phyloP scores from a whole-genome alignment of 2,329 filamentous ascomycete species.

The Aspergillus ruber region DNA sequence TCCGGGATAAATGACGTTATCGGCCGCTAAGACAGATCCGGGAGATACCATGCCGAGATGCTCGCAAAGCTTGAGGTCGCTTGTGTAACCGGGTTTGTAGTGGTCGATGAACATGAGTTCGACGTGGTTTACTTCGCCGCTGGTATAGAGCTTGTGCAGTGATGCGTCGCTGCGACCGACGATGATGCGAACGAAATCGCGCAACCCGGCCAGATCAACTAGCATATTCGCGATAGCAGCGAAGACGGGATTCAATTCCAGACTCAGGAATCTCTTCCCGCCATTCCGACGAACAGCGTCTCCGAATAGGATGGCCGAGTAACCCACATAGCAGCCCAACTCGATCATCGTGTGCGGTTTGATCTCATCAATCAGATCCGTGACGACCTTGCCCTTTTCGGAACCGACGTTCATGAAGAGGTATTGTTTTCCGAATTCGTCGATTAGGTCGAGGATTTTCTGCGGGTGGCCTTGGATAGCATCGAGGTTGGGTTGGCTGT shows the following conservation, averaged over 20 bases:
- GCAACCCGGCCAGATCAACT: slow-evolving; percentile 68
- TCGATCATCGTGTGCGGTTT: slow-evolving; percentile 69
- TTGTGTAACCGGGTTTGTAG: slow-evolving; percentile 68
- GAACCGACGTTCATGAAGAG: slow-evolving; percentile 77
- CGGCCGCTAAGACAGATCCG: slow-evolving; percentile 43
- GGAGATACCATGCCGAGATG: slow-evolving; percentile 57
- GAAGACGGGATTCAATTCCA: slow-evolving; percentile 70
- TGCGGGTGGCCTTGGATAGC: slow-evolving; percentile 58
- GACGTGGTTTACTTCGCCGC: slow-evolving; percentile 52
- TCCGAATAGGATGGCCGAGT: slow-evolving; percentile 72
- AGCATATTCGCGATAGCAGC: slow-evolving; percentile 62
- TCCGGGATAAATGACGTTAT: slow-evolving; percentile 41
- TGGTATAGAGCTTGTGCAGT: slow-evolving; percentile 52
- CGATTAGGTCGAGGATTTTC: slow-evolving; percentile 61
- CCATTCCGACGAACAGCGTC: slow-evolving; percentile 58
- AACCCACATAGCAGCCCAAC: slow-evolving; percentile 74
- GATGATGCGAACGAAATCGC: slow-evolving; percentile 62
- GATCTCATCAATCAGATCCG: slow-evolving; percentile 58
- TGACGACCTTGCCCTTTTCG: slow-evolving; percentile 66
- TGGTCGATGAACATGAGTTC: slow-evolving; percentile 76
- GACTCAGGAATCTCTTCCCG: slow-evolving; percentile 60
- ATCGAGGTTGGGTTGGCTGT: slow-evolving; percentile 54
- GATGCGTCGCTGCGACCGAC: slow-evolving; percentile 64
- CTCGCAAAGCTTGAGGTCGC: slow-evolving; percentile 72
- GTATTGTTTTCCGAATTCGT: slow-evolving; percentile 61